Conservation (phyloP, 2,329 filamentous ascomycete genomes). For the Botrytis porri region DNA sequence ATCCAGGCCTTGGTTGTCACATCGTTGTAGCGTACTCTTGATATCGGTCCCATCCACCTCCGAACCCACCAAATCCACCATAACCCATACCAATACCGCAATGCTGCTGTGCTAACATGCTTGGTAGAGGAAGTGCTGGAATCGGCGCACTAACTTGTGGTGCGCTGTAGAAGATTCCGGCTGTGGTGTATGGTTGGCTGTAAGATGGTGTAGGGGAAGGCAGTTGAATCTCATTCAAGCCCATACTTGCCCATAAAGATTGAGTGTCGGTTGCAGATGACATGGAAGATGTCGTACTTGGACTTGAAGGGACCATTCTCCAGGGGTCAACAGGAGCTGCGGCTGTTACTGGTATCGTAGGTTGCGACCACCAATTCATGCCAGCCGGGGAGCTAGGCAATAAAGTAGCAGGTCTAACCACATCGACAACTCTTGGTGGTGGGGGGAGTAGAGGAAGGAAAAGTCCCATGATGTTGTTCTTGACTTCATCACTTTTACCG, state of each 20-base stretch:
- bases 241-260: constrained; percentile 77
- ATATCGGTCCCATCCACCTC: constrained; percentile 72
- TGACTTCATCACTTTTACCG: constrained; percentile 90
- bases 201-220: constrained; percentile 77
- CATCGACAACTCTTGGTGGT: constrained; percentile 83
- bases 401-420: constrained; percentile 80
- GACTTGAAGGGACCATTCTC: constrained; percentile 87
- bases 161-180: constrained; percentile 75
- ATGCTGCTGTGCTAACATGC: constrained; percentile 75
- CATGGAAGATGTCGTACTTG: constrained; percentile 65
- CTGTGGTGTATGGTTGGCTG: constrained; percentile 73
- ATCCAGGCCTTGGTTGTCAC: constrained; percentile 61
- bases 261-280: constrained; percentile 56
- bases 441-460: constrained; percentile 83
- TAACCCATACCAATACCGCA: constrained; percentile 79
- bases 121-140: constrained; percentile 76
- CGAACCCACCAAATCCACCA: constrained; percentile 68
- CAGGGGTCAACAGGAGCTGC: constrained; percentile 78
- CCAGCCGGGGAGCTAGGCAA: constrained; percentile 76
- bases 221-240: constrained; percentile 69
- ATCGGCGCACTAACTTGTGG: constrained; percentile 73
- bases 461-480: constrained; percentile 76
- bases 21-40: constrained; percentile 85
- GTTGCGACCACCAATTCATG: constrained; percentile 78
- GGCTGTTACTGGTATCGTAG: constrained; percentile 60